phyloP scores from a whole-genome alignment of 345 rosid genomes.

The Populus davidiana region DNA sequence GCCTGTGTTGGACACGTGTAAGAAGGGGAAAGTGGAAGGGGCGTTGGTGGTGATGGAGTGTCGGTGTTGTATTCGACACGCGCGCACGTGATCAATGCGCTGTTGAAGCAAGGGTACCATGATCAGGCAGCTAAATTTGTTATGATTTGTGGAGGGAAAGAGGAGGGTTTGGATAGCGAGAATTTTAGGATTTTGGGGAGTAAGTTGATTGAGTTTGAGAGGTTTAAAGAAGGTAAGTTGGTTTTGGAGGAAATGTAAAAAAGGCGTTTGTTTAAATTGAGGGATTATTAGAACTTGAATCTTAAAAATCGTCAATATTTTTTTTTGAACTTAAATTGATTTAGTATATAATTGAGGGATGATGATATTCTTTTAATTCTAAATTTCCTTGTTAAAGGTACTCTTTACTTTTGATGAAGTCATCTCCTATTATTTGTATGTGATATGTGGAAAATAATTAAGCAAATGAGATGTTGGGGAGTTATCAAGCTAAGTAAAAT shows the following conservation, averaged over 20 bases:
- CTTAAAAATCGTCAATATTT: neutral
- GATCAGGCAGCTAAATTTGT: conserved; percentile 51
- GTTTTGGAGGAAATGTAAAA: conserved; percentile 55
- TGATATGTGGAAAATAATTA: too few relatives aligned
- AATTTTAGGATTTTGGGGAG: conserved; percentile 51
- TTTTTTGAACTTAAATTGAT: too few relatives aligned
- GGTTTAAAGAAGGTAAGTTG: conserved; percentile 41
- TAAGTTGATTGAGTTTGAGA: conserved; percentile 37
- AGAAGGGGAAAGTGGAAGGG: conserved; percentile 49
- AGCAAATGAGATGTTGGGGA: too few relatives aligned
- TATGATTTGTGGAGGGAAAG: conserved; percentile 46
- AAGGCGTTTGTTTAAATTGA: conserved; percentile 38
- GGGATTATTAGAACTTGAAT: conserved; percentile 15
- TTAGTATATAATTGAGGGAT: too few relatives aligned
- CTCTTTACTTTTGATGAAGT: too few relatives aligned
- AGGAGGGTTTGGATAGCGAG: conserved; percentile 44
- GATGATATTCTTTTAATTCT: too few relatives aligned
- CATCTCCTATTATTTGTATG: too few relatives aligned
- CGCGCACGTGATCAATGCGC: conserved; percentile 45
- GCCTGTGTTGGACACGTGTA: conserved; percentile 66
- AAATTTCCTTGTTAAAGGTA: too few relatives aligned
- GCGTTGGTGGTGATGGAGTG: conserved; percentile 49
- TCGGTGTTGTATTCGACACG: conserved; percentile 48
- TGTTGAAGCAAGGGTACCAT: conserved; percentile 40
- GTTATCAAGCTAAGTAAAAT: too few relatives aligned